Evolutionary conservation across 2,329 filamentous ascomycete species (phyloP).

Genomic region (Acrodontium crateriforme): DNA sequence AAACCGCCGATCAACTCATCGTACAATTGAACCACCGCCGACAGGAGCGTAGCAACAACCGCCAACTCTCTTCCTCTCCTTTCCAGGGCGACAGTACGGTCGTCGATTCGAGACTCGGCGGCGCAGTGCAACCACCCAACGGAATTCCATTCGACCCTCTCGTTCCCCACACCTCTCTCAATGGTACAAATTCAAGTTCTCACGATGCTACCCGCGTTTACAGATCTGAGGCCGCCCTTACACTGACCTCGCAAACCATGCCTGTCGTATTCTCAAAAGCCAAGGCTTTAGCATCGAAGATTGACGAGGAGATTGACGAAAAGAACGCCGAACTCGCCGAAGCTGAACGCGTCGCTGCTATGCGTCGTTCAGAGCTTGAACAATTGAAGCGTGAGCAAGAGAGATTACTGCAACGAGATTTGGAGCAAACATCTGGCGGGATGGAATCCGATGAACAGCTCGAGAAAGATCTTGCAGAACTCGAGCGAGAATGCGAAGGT

Average conservation of each 20-base stretch:
- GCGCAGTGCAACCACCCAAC: constrained; percentile 14
- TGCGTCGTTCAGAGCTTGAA: constrained; percentile 54
- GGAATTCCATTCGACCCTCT: constrained; percentile 16
- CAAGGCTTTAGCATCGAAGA: constrained; percentile 33
- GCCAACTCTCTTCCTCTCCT: constrained; percentile 61
- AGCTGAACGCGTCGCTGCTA: constrained; percentile 35
- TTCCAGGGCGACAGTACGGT: constrained; percentile 21
- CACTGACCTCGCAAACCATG: constrained; percentile 51
- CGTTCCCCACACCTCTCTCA: constrained; percentile 8
- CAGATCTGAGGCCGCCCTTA: constrained; percentile 34
- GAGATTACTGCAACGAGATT: constrained; percentile 39
- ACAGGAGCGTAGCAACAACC: constrained; percentile 42
- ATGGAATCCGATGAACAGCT: constrained; percentile 25
- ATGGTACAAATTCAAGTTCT: constrained; percentile 2
- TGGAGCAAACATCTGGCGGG: constrained; percentile 31
- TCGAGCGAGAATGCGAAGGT: constrained; percentile 28
- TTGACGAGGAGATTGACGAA: constrained; percentile 62
- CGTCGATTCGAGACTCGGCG: constrained; percentile 9
- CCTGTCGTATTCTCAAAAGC: constrained; percentile 37
- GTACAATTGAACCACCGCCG: constrained; percentile 55
- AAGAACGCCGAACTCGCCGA: constrained; percentile 44
- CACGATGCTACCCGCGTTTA: constrained; percentile 19
- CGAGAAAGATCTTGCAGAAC: constrained; percentile 19
- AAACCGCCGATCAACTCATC: constrained; percentile 76
- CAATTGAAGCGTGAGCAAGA: constrained; percentile 39